Percentiles rank a stretch among this genome's conserved stretches.
These are phyloP conservation scores for Mortierella sp. DNA, from an alignment of 371 early-diverging fungal species.

Conservation along the genomic window DNA sequence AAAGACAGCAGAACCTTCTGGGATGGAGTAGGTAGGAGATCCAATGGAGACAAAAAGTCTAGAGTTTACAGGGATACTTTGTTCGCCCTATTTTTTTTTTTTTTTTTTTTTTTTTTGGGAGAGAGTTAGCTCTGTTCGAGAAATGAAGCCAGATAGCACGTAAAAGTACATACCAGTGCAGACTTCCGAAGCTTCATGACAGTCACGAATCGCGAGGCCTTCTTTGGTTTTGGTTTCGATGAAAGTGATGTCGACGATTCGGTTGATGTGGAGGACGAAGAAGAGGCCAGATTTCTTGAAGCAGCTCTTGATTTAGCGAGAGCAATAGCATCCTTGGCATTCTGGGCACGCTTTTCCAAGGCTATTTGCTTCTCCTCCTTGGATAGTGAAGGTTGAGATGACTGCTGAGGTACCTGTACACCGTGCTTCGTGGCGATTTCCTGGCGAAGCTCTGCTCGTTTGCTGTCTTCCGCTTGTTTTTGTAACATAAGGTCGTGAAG, in stretches of 20 bases:
- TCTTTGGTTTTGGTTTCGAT: slow-evolving; percentile 24
- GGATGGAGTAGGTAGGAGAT: slow-evolving; percentile 25
- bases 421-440: slow-evolving; percentile 5
- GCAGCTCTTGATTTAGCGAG: slow-evolving; percentile 40
- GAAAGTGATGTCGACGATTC: background rate
- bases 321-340: slow-evolving; percentile 32
- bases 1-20: background rate
- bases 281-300: slow-evolving; percentile 5
- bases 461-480: slow-evolving; percentile 9
- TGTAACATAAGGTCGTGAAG: slow-evolving; percentile 17
- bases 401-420: background rate
- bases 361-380: slow-evolving; percentile 2
- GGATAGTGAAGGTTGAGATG: background rate
- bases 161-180: slow-evolving; percentile 22
- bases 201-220: slow-evolving; percentile 33
- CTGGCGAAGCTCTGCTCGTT: slow-evolving; percentile 9
- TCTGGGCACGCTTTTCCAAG: slow-evolving; percentile 10
- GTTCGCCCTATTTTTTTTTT: slow-evolving; percentile 28
- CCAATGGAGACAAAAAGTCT: slow-evolving; percentile 26
- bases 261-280: background rate
- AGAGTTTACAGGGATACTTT: slow-evolving; percentile 32
- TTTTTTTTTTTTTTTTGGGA: no score
- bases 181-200: slow-evolving; percentile 38
- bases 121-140: background rate
- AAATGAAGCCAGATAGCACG: background rate